Evolutionary conservation across 208 protist genomes (phyloP), one percentile per base, ranked within the genome.

Genomic region (Leishmania guyanensis): DNA sequence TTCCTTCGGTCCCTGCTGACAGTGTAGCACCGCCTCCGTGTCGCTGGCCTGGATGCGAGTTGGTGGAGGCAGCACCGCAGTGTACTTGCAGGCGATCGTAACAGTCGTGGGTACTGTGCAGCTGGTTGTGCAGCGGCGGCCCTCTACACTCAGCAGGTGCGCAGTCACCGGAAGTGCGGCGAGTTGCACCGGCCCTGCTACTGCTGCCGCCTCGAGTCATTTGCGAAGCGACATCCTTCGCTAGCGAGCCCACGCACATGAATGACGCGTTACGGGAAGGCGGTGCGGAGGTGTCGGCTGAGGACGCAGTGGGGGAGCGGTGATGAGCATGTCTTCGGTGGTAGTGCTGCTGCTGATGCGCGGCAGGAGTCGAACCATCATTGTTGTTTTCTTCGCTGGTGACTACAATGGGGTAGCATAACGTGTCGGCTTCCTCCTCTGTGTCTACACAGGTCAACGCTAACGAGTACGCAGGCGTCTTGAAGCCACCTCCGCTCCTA

Each of bases 341-440:
- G 26, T 5, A 53, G 26, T 33, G 60, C 39, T 78, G 60, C 33
- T 53, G 60, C n/a, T 43, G 75, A n/a, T 78, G 58, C 17, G 9
- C 2, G 46, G 29, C 43, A 48, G 16, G 22, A 9, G 46, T 53
- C 46, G 46, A 73, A 8, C 46, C 46, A n/a, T 58, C 46, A 22
- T 33, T 22, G 29, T 76, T 39, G 4, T 43, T 46, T 26, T 74
- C 82, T 6, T 43, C 72, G 29, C 70, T 76, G 77, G 65, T 71
- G 5, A 85, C 36, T 3, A 85, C 82, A 65, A 85, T 81, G n/a
- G 82, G 82, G 66, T 82, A 75, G 33, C 77, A 77, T 46, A 65
- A 50, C 48, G 77, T 85, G 54, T 79, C 81, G 33, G 74, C 81
- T 64, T 82, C 82, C 29, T 88, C 83, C 73, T 82, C 81, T 1